phyloP scores from a whole-genome alignment of 2,329 filamentous ascomycete species.

The Ascochyta koolunga region DNA sequence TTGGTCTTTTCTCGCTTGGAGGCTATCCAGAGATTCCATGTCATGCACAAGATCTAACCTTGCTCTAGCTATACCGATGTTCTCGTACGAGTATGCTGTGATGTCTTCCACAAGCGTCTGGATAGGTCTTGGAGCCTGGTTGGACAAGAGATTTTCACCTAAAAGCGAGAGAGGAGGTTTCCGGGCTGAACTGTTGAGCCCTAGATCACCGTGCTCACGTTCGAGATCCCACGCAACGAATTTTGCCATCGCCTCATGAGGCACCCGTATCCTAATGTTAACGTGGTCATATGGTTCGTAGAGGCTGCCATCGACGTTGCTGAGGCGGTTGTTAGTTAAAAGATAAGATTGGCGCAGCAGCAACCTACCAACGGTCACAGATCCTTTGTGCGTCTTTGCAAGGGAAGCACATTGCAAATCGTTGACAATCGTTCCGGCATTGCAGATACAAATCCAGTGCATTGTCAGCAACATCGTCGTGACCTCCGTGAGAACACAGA shows the following conservation, averaged over 20 bases:
- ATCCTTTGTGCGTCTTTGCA: slow-evolving; percentile 12
- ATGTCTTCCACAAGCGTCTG: slow-evolving; percentile 14
- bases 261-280: slow-evolving; percentile 10
- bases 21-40: slow-evolving; percentile 14
- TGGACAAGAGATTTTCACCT: slow-evolving; percentile 1
- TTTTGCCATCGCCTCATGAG: slow-evolving; percentile 6
- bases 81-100: slow-evolving; percentile 3
- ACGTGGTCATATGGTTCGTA: slow-evolving; percentile 19
- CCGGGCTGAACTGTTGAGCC: slow-evolving; percentile 5
- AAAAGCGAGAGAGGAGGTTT: slow-evolving; percentile 22
- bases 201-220: slow-evolving; percentile 28
- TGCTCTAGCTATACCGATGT: slow-evolving; percentile 26
- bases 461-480: background rate
- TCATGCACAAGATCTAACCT: slow-evolving; percentile 25
- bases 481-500: slow-evolving; percentile 16
- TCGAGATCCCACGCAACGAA: slow-evolving; percentile 28
- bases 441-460: slow-evolving; percentile 13
- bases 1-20: slow-evolving; percentile 19
- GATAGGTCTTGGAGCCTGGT: background rate
- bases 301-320: slow-evolving; percentile 2
- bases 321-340: background rate
- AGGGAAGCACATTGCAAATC: slow-evolving; percentile 10
- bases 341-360: background rate
- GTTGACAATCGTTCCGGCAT: slow-evolving; percentile 12
- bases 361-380: slow-evolving; percentile 12